Conservation (phyloP, 495 filamentous ascomycete species). For the Xylaria nigripes region DNA sequence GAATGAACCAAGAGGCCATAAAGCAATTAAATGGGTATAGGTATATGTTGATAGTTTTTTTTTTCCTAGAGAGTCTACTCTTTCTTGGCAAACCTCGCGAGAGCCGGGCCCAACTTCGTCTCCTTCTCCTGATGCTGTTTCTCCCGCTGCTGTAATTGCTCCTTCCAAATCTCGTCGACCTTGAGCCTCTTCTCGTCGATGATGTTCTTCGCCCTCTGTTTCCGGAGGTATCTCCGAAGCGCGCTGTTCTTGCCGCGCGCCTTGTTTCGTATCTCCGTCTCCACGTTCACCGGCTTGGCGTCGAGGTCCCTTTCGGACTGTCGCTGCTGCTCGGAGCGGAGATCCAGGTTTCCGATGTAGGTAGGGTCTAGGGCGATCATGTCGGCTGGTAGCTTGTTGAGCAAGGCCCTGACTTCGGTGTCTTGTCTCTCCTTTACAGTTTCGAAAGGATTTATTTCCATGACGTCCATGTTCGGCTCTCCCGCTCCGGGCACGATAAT, state of each 20-base stretch:
- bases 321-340: conserved; percentile 62
- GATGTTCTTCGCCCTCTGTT: conserved; percentile 82
- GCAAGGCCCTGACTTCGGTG: conserved; percentile 74
- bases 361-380: conserved; percentile 94
- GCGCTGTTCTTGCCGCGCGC: conserved; percentile 89
- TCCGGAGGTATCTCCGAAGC: conserved; percentile 76
- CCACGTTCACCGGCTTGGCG: conserved; percentile 60
- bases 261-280: conserved; percentile 57
- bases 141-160: conserved; percentile 32
- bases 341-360: conserved; percentile 78
- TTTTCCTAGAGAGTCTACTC: conserved; percentile 29
- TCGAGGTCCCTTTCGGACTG: conserved; percentile 70
- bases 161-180: conserved; percentile 42
- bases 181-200: conserved; percentile 71
- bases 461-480: conserved; percentile 91
- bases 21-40: conserved; percentile 4
- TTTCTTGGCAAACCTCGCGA: conserved; percentile 41
- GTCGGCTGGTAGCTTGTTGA: conserved; percentile 91
- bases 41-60: conserved; percentile 8
- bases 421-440: conserved; percentile 88
- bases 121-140: conserved; percentile 36
- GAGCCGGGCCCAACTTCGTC: conserved; percentile 37
- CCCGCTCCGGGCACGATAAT: conserved; percentile 88
- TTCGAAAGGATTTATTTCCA: conserved; percentile 96
- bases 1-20: not conserved